Evolutionary conservation across 2,329 filamentous ascomycete genomes (phyloP).

Genomic region (Hypomyces rosellus): DNA sequence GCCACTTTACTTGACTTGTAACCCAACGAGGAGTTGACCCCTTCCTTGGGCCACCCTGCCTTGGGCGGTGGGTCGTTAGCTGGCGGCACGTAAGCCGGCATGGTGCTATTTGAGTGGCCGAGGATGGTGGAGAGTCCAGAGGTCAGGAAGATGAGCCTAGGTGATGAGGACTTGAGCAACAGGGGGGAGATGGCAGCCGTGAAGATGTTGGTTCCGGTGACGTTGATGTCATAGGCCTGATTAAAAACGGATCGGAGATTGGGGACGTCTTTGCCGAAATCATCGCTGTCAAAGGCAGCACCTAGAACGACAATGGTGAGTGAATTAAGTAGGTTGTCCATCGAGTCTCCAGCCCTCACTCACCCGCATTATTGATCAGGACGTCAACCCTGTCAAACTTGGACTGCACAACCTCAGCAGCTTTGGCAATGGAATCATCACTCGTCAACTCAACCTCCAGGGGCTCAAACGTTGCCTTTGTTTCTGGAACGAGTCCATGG

Average conservation of each 20-base stretch:
- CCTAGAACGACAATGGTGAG: slow-evolving; percentile 21
- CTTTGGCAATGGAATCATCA: slow-evolving; percentile 45
- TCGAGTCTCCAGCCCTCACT: not conserved
- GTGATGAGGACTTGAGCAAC: slow-evolving; percentile 34
- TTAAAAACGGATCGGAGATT: slow-evolving; percentile 37
- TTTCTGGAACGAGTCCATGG: slow-evolving; percentile 32
- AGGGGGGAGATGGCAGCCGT: slow-evolving; percentile 37
- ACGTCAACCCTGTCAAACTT: slow-evolving; percentile 42
- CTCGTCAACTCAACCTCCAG: slow-evolving; percentile 48
- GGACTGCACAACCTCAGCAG: slow-evolving; percentile 35
- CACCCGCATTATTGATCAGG: slow-evolving; percentile 53
- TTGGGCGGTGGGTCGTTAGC: slow-evolving; percentile 12
- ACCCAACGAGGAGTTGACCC: slow-evolving; percentile 25
- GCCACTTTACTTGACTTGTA: slow-evolving; percentile 22
- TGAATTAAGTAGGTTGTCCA: no score
- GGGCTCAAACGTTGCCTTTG: slow-evolving; percentile 35
- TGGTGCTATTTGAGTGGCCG: slow-evolving; percentile 22
- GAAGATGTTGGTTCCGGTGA: slow-evolving; percentile 37
- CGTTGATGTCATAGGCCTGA: slow-evolving; percentile 44
- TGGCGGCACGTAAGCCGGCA: slow-evolving; percentile 17
- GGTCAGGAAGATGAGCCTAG: slow-evolving; percentile 44
- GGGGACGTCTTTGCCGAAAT: slow-evolving; percentile 19
- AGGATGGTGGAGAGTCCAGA: slow-evolving; percentile 35
- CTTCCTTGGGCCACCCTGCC: slow-evolving; percentile 46
- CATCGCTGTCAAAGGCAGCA: slow-evolving; percentile 33